phyloP scores from a whole-genome alignment of 1,284 basidiomycete species.

The Heliocybe sulcata region DNA sequence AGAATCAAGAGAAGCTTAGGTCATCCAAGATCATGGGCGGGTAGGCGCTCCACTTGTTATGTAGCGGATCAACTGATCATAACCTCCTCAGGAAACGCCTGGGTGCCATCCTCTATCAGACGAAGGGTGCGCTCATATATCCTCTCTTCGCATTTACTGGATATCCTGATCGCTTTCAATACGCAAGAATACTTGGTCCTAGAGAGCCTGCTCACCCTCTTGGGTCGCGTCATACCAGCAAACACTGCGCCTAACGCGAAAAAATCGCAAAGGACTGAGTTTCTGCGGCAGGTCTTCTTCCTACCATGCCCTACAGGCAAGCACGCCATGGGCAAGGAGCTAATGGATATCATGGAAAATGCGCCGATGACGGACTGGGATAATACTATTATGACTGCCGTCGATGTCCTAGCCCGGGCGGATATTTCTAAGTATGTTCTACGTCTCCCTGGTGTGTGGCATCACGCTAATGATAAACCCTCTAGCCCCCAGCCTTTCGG shows the following conservation, averaged over 20 bases:
- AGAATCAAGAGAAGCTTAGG: slow-evolving; percentile 2
- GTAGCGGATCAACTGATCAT: background rate
- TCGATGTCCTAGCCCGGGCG: slow-evolving; percentile 36
- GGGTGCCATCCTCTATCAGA: background rate
- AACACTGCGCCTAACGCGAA: background rate
- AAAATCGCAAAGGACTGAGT: background rate
- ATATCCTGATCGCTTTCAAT: background rate
- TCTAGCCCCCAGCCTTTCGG: slow-evolving; percentile 54
- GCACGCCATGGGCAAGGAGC: slow-evolving; percentile 18
- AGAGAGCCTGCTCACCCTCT: background rate
- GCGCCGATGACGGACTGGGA: slow-evolving; percentile 45
- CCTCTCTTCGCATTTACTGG: background rate
- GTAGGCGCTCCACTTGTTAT: background rate
- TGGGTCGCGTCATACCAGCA: background rate
- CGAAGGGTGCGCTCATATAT: background rate
- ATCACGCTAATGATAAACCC: slow-evolving; percentile 4
- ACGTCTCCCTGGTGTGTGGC: background rate
- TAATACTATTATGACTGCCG: slow-evolving; percentile 40
- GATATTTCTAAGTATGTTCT: slow-evolving; percentile 42
- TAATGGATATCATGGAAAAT: slow-evolving; percentile 35
- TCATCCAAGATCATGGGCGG: background rate
- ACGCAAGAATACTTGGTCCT: background rate
- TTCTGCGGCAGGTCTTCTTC: background rate
- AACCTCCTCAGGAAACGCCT: background rate
- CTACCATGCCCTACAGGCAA: background rate